Conservation (phyloP, 805 yeast species). For the Alloascoidea hylecoeti region DNA sequence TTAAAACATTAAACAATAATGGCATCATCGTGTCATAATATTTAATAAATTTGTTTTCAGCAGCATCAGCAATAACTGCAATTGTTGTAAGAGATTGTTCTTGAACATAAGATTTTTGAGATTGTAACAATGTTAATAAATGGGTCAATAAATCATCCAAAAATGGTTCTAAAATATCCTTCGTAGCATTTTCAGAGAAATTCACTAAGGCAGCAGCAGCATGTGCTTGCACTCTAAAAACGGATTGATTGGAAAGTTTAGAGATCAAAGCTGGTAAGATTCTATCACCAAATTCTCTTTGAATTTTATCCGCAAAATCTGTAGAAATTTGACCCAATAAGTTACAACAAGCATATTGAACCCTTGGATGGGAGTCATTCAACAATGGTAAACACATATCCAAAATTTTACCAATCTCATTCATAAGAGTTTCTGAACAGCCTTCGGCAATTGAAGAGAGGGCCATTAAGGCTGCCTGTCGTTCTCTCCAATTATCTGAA, state of each 20-base stretch:
- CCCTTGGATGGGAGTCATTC: constrained; percentile 81
- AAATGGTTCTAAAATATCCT: constrained; percentile 84
- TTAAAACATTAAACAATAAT: constrained; percentile 61
- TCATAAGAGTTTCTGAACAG: constrained; percentile 74
- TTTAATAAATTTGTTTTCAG: constrained; percentile 74
- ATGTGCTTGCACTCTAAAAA: constrained; percentile 91
- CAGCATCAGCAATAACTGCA: constrained; percentile 95
- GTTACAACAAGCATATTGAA: constrained; percentile 94
- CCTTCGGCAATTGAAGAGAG: constrained; percentile 96
- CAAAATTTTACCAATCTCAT: constrained; percentile 68
- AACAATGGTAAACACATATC: constrained; percentile 80
- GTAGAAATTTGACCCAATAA: constrained; percentile 95
- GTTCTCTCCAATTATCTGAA: constrained; percentile 78
- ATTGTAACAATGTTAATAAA: constrained; percentile 60
- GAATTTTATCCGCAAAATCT: constrained; percentile 85
- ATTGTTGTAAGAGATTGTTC: constrained; percentile 95
- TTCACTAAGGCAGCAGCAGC: constrained; percentile 98
- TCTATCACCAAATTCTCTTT: constrained; percentile 62
- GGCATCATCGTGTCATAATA: constrained; percentile 96
- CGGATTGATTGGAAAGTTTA: constrained; percentile 56
- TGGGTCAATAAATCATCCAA: constrained; percentile 69
- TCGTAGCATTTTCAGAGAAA: constrained; percentile 83
- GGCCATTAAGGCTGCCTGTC: constrained; percentile 96
- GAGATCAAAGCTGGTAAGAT: constrained; percentile 83
- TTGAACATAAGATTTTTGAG: constrained; percentile 87